These are phyloP conservation scores for Porcisia hertigi DNA, from an alignment of 208 protist genomes.

Conservation along the genomic window DNA sequence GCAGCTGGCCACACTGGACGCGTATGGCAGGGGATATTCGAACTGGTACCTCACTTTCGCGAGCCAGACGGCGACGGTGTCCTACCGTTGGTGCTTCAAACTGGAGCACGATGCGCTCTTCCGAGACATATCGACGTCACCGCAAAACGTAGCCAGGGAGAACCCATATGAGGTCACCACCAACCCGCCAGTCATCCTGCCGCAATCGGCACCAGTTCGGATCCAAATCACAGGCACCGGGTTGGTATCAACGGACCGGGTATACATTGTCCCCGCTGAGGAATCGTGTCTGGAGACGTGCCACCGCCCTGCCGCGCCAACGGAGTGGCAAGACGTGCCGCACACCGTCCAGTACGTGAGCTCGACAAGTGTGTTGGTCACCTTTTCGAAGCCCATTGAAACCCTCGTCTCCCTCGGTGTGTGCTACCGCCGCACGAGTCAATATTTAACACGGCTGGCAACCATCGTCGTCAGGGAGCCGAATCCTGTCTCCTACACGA, in stretches of 20 bases:
- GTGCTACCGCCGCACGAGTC: constrained; percentile 76
- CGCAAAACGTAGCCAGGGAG: constrained; percentile 39
- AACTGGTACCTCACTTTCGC: constrained; percentile 75
- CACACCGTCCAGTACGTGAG: constrained; percentile 51
- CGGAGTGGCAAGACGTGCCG: constrained; percentile 34
- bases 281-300: constrained; percentile 79
- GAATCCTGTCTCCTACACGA: constrained; percentile 73
- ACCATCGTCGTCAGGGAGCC: constrained; percentile 53
- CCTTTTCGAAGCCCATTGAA: constrained; percentile 43
- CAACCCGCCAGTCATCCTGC: constrained; percentile 56
- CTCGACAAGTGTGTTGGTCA: constrained; percentile 43
- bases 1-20: constrained; percentile 35
- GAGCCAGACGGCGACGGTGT: constrained; percentile 18
- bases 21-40: constrained; percentile 35
- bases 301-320: constrained; percentile 48
- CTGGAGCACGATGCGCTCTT: constrained; percentile 51
- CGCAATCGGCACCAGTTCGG: constrained; percentile 37
- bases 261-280: constrained; percentile 55
- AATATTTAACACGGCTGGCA: constrained; percentile 56
- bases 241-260: constrained; percentile 48
- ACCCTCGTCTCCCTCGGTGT: constrained; percentile 53
- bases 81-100: constrained; percentile 74
- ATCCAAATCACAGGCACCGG: constrained; percentile 58
- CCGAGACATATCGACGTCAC: constrained; percentile 33
- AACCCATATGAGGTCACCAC: constrained; percentile 54